Evolutionary conservation across 169 alveolate genomes (phyloP), one percentile per base, ranked within the genome.

Genomic region (Eimeria sp.): DNA sequence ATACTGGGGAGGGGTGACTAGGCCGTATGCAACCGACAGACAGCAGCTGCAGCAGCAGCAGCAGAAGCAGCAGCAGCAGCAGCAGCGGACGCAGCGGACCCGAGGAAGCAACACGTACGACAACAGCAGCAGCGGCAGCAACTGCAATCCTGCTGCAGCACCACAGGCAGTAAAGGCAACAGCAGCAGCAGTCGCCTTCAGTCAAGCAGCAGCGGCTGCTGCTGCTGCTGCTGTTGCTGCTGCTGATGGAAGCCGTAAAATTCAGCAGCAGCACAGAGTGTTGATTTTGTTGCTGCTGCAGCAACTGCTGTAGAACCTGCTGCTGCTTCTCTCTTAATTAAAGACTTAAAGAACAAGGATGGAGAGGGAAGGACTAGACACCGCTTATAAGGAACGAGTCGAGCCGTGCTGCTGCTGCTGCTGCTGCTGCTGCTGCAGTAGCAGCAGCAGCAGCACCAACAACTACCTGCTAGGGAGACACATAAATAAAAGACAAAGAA

Each of bases 381-480:
- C 40, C 40, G 40, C 40, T 34, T 34, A 34, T 34, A 34, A 34
- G 40, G 40, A 34, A 34, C 40, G 40, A 34, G 40, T 34, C 40
- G 40, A 34, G 40, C 2, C 40, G 40, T 34, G 40, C 40, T 34
- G 40, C 40, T 34, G 40, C 73, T 57, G 89, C 84, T 25, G 63
- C 34, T 43, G 14, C 58, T 18, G 54, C 27, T 16, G 22, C 27
- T 25, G 58, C 30, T 47, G 63, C 63, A 93, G 96, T 57, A 72
- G 96, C 6, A 93, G 61, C 87, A 93, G 78, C 49, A 73, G 63
- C 78, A 93, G 40, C 40, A 34, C 40, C 40, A 34, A 34, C 40
- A 34, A 34, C 40, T 34, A 34, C 40, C 40, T 34, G 40, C 40
- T 34, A 34, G 40, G 40, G 40, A 34, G 40, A 34, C 0, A 34